Evolutionary conservation across 495 filamentous ascomycete species (phyloP), one percentile per base, ranked within the genome.

Genomic region (Penicillium robsamsonii): DNA sequence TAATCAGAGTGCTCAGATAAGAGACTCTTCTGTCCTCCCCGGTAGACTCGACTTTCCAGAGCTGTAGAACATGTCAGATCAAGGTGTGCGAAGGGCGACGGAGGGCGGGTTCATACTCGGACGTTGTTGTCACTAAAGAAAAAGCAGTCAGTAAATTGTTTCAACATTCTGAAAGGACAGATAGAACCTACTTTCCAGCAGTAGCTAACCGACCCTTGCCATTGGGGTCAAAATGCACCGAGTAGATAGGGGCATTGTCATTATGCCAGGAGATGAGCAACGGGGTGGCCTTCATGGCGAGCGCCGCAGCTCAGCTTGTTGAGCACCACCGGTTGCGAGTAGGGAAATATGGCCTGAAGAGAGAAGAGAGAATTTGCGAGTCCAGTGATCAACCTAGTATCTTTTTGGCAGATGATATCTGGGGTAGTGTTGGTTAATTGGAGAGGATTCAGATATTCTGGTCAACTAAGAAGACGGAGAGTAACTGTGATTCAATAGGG

Each of bases 191-290:
- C 76, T 78, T 95, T 58, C 94, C 94, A 59, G 86, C 93, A 6
- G 94, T 97, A 49, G 94, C 95, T 56, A 97, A 74, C 62, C 95
- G 87, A 49, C 90, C 89, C 73, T 93, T 97, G 60, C 92, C 91
- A 74, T 94, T 85, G 59, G 90, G 89, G 65, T 97, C 91, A 72
- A 97, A 97, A 74, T 97, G 91, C 61, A 90, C 89, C 30, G 92
- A 96, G 71, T 96, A 97, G 61, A 97, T 92, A 46, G 93, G 92
- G 59, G 87, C 81, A 74, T 95, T 96, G 61, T 92, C 90, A 62
- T 96, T 90, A 72, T 97, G 95, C 94, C 94, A 97, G 72, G 91
- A 87, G 70, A 96, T 89, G 58, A 96, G 89, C 52, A 97, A 80
- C 63, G 92, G 90, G 64, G 89, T 84, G 58, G 89, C 89, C 81